Base-by-base conservation (phyloP, 345 rosid genomes). In the Pistacia integerrima region DNA sequence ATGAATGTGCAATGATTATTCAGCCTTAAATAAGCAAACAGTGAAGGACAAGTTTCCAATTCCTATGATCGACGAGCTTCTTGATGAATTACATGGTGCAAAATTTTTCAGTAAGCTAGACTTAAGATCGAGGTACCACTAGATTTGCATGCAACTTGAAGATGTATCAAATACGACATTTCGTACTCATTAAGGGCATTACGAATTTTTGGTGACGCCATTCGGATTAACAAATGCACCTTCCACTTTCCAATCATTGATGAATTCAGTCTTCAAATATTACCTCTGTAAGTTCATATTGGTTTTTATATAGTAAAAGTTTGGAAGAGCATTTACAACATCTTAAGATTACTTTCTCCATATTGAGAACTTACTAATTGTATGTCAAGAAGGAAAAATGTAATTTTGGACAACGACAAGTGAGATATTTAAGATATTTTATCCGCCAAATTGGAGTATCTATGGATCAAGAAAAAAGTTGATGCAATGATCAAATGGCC, bases 31-130 rank as follows among this genome's bases (percentile, higher is more conserved):
- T n/a, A 9, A 70, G 46, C 5, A 12, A 5, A 70, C 49, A 5
- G 13, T 70, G 10, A 52, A 70, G 54, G 73, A 70, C 12, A 70
- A 70, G 55, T 70, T 70, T 17, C 46, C 62, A 51, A 70, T 70
- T 4, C 63, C 48, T 4, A 11, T 36, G 3, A 18, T 70, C 13
- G 51, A 51, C 4, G 61, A 69, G 22, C 22, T 51, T 18, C 14
- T 72, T 0, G 67, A 58, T 57, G 67, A 72, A 20, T 36, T 72
- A 7, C 54, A 58, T 58, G 75, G 75, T 41, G 55, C 55, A 2
- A 20, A 4, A 5, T 41, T 10, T 41, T 72, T 60, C 33, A 25
- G 41, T 8, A 72, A 73, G 14, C 5, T 60, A 1, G 75, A 72
- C 4, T 20, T 72, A 3, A 16, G 75, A 2, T 49, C 54, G 9